Base-by-base conservation (phyloP, 129 eudicot genomes). In the Oenanthe sinensis region DNA sequence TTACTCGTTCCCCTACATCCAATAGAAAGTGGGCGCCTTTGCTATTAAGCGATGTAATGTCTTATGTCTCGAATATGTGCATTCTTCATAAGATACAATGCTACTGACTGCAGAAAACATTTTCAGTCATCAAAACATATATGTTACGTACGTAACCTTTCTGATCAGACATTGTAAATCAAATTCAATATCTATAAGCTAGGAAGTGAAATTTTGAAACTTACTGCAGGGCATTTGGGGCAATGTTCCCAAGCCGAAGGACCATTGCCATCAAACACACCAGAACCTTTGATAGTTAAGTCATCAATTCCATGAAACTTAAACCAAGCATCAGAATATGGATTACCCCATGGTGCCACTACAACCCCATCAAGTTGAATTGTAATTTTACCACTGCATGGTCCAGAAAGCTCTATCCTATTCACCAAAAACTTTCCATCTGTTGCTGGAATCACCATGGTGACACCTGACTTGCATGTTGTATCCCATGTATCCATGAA, bases 251-350 rank as follows among this genome's bases (percentile, higher is more conserved):
- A 71, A 40, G 48, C 75, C 4, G 75, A 17, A 20, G 75, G 48
- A 36, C 75, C 75, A 71, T 71, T 71, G 33, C 75, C 75, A 71
- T 71, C 75, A 42, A 71, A 71, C 46, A 4, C 40, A 42, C 75
- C 75, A 8, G 28, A 37, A 19, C 75, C 75, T 37, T 39, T 11
- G 2, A 71, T 71, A 20, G 8, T 71, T 28, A 71, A 42, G 20
- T 20, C 33, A 71, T 4, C 6, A 4, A 71, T 20, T 0, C 0
- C 3, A 9, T 71, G 33, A 10, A 71, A 71, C 5, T 8, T 19
- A 42, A 71, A 71, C 75, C 75, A 71, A 10, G 14, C 0, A 71
- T 2, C 75, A 20, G 48, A 4, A 36, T 71, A 44, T 36, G 45
- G 45, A 40, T 40, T 40, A 1, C 75, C 36, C 6, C 9, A 12